These are phyloP conservation scores for Botrytis squamosa DNA, from an alignment of 2,329 filamentous ascomycete species.

Conservation along the genomic window DNA sequence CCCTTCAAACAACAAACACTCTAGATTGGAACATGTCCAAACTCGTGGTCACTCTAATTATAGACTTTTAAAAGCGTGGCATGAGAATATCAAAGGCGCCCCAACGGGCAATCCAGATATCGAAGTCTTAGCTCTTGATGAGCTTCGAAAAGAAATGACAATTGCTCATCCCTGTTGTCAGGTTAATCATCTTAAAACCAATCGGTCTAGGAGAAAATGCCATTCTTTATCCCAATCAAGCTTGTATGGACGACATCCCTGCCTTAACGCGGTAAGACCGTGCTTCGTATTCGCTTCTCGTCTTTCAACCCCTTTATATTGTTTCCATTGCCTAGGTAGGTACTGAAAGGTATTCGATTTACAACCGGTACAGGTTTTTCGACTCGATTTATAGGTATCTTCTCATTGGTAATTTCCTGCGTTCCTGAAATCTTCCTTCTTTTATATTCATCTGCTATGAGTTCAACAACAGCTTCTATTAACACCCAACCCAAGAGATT, in stretches of 20 bases:
- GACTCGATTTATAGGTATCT: background rate
- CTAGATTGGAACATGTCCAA: background rate
- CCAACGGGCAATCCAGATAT: background rate
- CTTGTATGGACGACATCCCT: background rate
- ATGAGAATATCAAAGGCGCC: background rate
- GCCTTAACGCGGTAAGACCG: background rate
- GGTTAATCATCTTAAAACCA: fast-evolving
- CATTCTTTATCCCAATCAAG: background rate
- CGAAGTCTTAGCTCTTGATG: background rate
- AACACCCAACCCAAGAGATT: background rate
- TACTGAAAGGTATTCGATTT: background rate
- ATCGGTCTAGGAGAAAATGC: background rate
- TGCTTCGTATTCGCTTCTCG: background rate
- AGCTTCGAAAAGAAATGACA: background rate
- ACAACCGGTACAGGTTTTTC: background rate
- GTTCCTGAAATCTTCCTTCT: background rate
- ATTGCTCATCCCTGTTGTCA: background rate
- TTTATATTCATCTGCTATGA: background rate
- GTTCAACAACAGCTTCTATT: background rate
- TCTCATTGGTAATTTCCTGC: background rate
- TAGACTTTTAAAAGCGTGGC: background rate
- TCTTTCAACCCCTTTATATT: background rate
- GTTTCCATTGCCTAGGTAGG: background rate
- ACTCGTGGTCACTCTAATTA: background rate
- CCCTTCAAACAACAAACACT: background rate